These are phyloP conservation scores for Jimgerdemannia flammicorona DNA, from an alignment of 192 early-diverging fungal genomes.

Conservation along the genomic window DNA sequence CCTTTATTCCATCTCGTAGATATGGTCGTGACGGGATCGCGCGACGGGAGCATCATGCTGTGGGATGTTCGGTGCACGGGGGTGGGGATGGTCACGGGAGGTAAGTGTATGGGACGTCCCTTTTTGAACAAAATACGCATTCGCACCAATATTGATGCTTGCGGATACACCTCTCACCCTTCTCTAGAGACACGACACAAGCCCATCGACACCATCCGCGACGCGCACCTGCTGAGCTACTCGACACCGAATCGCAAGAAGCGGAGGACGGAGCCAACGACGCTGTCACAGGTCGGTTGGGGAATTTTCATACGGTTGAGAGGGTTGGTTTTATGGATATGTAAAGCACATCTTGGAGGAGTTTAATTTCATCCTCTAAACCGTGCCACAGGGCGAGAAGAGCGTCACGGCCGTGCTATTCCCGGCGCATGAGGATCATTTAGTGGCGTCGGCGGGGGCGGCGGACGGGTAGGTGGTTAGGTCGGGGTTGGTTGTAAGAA, in stretches of 20 bases:
- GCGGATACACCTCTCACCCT: background rate
- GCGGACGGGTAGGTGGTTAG: slow-evolving; percentile 54
- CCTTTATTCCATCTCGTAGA: slow-evolving; percentile 19
- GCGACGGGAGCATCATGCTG: slow-evolving; percentile 69
- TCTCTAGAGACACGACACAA: slow-evolving; percentile 22
- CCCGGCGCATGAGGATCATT: slow-evolving; percentile 35
- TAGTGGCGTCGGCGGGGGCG: slow-evolving; percentile 57
- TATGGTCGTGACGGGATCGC: slow-evolving; percentile 64
- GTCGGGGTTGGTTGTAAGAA: slow-evolving; percentile 2
- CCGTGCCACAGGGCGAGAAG: background rate
- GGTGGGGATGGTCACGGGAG: slow-evolving; percentile 27
- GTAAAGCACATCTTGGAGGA: background rate
- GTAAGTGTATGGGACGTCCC: background rate
- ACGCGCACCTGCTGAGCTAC: slow-evolving; percentile 35
- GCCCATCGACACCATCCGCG: slow-evolving; percentile 35
- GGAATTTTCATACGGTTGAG: background rate
- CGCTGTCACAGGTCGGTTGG: background rate
- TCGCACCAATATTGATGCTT: no score
- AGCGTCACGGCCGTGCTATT: slow-evolving; percentile 59
- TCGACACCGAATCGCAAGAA: background rate
- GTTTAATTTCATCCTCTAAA: background rate
- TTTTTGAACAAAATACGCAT: no score
- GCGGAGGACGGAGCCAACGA: background rate
- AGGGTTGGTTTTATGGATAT: background rate
- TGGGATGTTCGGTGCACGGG: slow-evolving; percentile 74